Evolutionary conservation across 345 rosid genomes (phyloP).

Genomic region (Sisymbrium irio): DNA sequence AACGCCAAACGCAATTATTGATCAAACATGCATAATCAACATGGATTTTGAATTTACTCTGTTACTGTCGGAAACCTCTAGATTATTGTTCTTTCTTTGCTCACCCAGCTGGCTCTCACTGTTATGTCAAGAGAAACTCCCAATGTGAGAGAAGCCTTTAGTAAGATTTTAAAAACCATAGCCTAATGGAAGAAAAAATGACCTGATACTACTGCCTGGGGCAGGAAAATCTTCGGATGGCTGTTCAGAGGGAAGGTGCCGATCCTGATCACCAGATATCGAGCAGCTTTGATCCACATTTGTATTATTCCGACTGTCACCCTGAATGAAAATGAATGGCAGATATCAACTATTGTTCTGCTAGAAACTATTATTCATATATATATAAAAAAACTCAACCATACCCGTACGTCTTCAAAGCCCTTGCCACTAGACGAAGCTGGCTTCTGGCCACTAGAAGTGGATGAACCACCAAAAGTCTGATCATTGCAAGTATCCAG

Average conservation of each 20-base stretch:
- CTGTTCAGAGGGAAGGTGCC: conserved; percentile 45
- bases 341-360: conserved; percentile 1
- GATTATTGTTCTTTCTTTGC: conserved; percentile 21
- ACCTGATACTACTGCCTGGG: conserved; percentile 58
- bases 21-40: conserved; percentile 4
- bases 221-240: conserved; percentile 39
- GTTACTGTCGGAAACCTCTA: conserved; percentile 22
- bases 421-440: conserved; percentile 43
- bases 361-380: conserved; percentile 5
- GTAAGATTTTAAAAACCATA: background rate
- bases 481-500: conserved; percentile 56
- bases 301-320: conserved; percentile 41
- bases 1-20: conserved; percentile 9
- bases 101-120: conserved; percentile 24
- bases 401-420: conserved; percentile 40
- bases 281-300: conserved; percentile 39
- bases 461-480: conserved; percentile 58
- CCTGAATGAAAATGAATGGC: conserved; percentile 45
- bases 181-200: background rate
- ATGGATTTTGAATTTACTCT: conserved; percentile 29
- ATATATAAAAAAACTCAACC: conserved; percentile 16
- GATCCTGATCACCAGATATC: conserved; percentile 40
- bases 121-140: conserved; percentile 6
- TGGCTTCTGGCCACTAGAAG: conserved; percentile 39
- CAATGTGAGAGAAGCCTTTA: conserved; percentile 7